phyloP scores from a whole-genome alignment of 2,329 filamentous ascomycete species.

The Pseudopyrenochaeta lycopersici region DNA sequence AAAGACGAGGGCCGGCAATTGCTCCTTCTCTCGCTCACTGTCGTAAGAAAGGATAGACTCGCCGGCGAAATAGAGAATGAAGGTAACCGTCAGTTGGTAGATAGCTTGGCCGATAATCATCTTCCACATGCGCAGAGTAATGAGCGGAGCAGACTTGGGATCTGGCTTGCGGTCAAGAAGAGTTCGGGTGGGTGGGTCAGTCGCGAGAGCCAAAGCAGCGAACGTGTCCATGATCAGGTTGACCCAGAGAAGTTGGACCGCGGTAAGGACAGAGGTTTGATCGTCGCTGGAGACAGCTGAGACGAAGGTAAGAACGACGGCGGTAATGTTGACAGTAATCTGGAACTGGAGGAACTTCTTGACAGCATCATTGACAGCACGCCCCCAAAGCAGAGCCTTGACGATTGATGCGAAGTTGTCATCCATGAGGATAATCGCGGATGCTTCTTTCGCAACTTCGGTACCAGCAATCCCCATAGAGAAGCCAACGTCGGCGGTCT shows the following conservation, averaged over 20 bases:
- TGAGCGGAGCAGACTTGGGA: conserved; percentile 76
- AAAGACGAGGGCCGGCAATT: conserved; percentile 84
- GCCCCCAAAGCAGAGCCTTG: conserved; percentile 81
- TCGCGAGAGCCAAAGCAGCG: conserved; percentile 86
- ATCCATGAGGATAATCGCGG: conserved; percentile 86
- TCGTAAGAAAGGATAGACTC: conserved; percentile 68
- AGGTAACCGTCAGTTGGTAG: conserved; percentile 82
- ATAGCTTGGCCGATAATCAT: conserved; percentile 96
- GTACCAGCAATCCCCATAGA: conserved; percentile 87
- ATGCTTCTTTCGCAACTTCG: conserved; percentile 85
- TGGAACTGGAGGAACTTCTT: conserved; percentile 66
- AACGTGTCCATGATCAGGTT: conserved; percentile 98
- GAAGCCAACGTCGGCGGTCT: conserved; percentile 83
- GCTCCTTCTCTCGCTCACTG: conserved; percentile 54
- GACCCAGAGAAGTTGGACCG: conserved; percentile 94
- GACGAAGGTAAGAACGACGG: conserved; percentile 86
- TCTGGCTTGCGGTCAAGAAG: conserved; percentile 83
- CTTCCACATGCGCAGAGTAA: conserved; percentile 95
- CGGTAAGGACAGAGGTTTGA: conserved; percentile 80
- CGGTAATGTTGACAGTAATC: conserved; percentile 90
- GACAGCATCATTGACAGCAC: conserved; percentile 54
- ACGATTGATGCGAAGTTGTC: conserved; percentile 90
- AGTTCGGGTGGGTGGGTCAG: conserved; percentile 84
- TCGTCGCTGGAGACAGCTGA: conserved; percentile 77
- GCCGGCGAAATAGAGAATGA: conserved; percentile 83